Evolutionary conservation across 768 basidiomycete genomes (phyloP).

Genomic region (Russula sp.): DNA sequence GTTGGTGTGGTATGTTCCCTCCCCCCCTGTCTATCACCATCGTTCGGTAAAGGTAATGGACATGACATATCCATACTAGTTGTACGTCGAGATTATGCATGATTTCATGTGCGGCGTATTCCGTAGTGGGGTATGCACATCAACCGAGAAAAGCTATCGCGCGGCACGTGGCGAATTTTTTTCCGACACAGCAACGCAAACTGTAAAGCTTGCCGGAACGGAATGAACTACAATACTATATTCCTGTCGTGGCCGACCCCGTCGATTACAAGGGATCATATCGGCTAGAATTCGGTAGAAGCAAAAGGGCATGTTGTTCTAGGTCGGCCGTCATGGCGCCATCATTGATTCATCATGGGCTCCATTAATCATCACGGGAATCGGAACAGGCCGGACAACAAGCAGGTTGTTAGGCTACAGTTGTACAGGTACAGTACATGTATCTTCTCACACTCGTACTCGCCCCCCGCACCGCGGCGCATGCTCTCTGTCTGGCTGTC

Average conservation of each 20-base stretch:
- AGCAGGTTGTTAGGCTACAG: not conserved
- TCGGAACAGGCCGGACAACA: too few species aligned
- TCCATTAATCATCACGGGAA: not conserved
- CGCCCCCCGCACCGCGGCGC: too few species aligned
- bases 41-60: slow-evolving; percentile 4
- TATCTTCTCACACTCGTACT: too few species aligned
- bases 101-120: slow-evolving; percentile 8
- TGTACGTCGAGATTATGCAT: slow-evolving; percentile 13
- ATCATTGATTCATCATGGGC: too few species aligned
- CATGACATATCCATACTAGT: not conserved
- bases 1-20: not conserved
- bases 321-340: not conserved
- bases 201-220: not conserved
- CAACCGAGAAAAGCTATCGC: not conserved
- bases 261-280: not conserved
- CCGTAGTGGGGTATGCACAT: not conserved
- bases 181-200: not conserved
- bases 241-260: not conserved
- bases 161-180: not conserved
- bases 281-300: not conserved
- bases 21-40: not conserved
- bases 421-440: too few species aligned
- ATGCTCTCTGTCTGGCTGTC: too few species aligned
- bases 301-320: not conserved
- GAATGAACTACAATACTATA: not conserved